phyloP scores from a whole-genome alignment of 2,329 filamentous ascomycete genomes.

The Phaeosphaeriaceae sp. region DNA sequence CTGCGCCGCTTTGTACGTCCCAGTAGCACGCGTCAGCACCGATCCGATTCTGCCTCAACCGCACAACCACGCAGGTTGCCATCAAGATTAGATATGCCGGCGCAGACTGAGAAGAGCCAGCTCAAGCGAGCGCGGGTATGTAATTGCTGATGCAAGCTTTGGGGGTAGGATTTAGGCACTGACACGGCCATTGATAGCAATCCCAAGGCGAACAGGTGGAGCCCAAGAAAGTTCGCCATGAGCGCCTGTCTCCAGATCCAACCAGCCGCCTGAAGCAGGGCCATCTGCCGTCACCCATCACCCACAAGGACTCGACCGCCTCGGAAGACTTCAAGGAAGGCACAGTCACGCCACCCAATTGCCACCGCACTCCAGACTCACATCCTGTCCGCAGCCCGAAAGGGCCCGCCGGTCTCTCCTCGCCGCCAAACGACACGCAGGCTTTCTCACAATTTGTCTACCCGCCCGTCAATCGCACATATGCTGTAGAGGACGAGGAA shows the following conservation, averaged over 20 bases:
- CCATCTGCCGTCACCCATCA: constrained; percentile 83
- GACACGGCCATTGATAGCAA: constrained; percentile 58
- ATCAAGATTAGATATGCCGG: constrained; percentile 58
- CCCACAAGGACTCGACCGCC: constrained; percentile 70
- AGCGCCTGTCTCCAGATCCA: constrained; percentile 61
- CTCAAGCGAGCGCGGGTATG: constrained; percentile 82
- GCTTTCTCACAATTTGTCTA: constrained; percentile 82
- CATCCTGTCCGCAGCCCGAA: constrained; percentile 50
- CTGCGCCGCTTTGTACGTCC: constrained; percentile 23
- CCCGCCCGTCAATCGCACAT: constrained; percentile 73
- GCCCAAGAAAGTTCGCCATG: constrained; percentile 84
- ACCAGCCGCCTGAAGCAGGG: constrained; percentile 60
- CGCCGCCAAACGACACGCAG: constrained; percentile 76
- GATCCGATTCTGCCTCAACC: constrained; percentile 27
- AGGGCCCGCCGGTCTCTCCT: constrained; percentile 55
- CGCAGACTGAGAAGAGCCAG: constrained; percentile 76
- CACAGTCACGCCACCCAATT: constrained; percentile 71
- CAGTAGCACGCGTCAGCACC: constrained; percentile 30
- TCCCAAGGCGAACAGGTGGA: constrained; percentile 72
- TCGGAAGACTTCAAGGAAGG: constrained; percentile 71
- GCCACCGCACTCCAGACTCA: constrained; percentile 38
- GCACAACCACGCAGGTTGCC: constrained; percentile 9
- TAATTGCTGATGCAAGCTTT: constrained; percentile 21
- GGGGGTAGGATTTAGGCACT: constrained; percentile 12
- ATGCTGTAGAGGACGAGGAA: constrained; percentile 85